Evolutionary conservation across 805 yeast genomes (phyloP).

Genomic region (Kazachstania viticola): DNA sequence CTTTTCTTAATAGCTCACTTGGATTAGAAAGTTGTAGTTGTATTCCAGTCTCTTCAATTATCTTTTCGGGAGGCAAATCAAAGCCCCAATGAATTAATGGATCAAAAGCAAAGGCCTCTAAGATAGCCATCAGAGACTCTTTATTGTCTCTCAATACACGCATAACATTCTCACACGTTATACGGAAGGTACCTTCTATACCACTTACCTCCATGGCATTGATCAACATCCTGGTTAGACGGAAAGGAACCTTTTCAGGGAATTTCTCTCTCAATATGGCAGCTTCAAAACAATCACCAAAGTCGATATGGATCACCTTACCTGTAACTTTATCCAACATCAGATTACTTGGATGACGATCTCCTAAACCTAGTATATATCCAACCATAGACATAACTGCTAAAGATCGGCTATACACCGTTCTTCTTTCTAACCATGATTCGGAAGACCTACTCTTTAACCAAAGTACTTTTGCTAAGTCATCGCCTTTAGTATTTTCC

Average conservation of each 20-base stretch:
- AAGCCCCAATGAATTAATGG: constrained; percentile 98
- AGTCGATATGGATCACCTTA: constrained; percentile 90
- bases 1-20: constrained; percentile 56
- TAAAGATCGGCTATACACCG: constrained; percentile 85
- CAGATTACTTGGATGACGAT: constrained; percentile 90
- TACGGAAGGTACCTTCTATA: constrained; percentile 91
- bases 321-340: constrained; percentile 93
- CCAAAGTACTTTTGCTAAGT: constrained; percentile 89
- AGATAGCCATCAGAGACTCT: constrained; percentile 92
- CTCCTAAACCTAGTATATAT: constrained; percentile 89
- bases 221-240: constrained; percentile 90
- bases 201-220: constrained; percentile 99
- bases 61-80: constrained; percentile 74
- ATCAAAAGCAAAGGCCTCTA: constrained; percentile 96
- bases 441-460: constrained; percentile 89
- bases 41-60: constrained; percentile 66
- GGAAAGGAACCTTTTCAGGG: constrained; percentile 95
- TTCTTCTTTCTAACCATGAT: constrained; percentile 93
- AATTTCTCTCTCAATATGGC: constrained; percentile 91
- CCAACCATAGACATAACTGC: constrained; percentile 99
- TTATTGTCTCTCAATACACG: constrained; percentile 82
- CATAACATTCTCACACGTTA: constrained; percentile 95
- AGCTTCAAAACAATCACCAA: constrained; percentile 97
- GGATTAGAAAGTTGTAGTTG: constrained; percentile 55
- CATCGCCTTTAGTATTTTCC: constrained; percentile 93